Evolutionary conservation across 352 stramenopile genomes (phyloP).

Genomic region (Phytophthora niederhauseri): DNA sequence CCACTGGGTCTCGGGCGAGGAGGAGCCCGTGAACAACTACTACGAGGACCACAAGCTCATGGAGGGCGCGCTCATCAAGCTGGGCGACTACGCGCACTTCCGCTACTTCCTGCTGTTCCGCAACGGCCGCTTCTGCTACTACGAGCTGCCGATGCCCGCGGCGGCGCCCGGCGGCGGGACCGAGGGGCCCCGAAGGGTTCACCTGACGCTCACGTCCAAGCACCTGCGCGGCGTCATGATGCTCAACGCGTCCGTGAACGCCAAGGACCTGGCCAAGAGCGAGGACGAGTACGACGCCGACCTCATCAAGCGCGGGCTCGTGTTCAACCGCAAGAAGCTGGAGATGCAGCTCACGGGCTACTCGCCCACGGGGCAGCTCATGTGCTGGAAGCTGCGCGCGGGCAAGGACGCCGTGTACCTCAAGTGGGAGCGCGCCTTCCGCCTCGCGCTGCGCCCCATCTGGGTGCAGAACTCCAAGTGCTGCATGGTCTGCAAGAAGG

Average conservation of each 20-base stretch:
- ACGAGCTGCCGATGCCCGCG: conserved; percentile 77
- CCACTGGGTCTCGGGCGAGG: conserved; percentile 58
- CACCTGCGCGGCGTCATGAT: conserved; percentile 87
- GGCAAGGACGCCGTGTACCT: conserved; percentile 71
- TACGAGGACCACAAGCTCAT: conserved; percentile 87
- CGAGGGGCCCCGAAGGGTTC: conserved; percentile 46
- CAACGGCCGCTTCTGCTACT: conserved; percentile 88
- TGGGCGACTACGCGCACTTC: conserved; percentile 88
- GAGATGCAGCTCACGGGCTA: conserved; percentile 87
- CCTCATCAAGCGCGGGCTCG: conserved; percentile 67
- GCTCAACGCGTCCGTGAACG: conserved; percentile 76
- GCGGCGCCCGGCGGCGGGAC: conserved; percentile 25
- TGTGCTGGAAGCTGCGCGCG: conserved; percentile 80
- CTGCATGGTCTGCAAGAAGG: conserved; percentile 79
- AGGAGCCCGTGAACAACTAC: conserved; percentile 79
- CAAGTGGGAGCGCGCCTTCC: conserved; percentile 86
- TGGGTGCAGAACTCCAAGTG: conserved; percentile 80
- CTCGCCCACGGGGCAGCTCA: conserved; percentile 76
- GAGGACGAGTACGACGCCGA: conserved; percentile 79
- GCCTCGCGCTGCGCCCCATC: conserved; percentile 73
- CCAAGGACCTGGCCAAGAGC: conserved; percentile 63
- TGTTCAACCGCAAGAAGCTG: conserved; percentile 83
- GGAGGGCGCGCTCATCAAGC: conserved; percentile 86
- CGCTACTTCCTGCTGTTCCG: conserved; percentile 87
- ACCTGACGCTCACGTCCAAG: conserved; percentile 78